Evolutionary conservation across 108 stramenopile genomes (phyloP).

Genomic region (Cyclotella kingstonii): DNA sequence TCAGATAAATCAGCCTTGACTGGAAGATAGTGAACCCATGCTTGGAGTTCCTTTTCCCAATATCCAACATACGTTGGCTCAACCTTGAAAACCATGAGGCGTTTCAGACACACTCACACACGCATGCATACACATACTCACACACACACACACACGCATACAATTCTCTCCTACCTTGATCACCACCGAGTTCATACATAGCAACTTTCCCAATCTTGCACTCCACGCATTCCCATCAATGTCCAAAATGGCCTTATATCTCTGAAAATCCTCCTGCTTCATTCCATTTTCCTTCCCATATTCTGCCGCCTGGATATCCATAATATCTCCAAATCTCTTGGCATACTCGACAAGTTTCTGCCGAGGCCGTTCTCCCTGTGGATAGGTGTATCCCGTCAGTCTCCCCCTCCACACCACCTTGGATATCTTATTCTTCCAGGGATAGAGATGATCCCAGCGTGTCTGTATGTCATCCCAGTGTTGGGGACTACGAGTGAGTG

Average conservation of each 20-base stretch:
- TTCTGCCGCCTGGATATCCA: conserved; percentile 15
- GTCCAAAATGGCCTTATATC: conserved; percentile 43
- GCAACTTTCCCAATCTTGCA: conserved; percentile 32
- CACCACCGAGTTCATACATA: conserved; percentile 47
- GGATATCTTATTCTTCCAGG: conserved; percentile 21
- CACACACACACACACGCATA: not conserved
- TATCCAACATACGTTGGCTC: conserved; percentile 43
- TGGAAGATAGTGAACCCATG: conserved; percentile 51
- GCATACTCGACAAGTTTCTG: conserved; percentile 14
- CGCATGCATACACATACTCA: not conserved
- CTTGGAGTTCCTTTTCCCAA: conserved; percentile 33
- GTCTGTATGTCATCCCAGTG: conserved; percentile 22
- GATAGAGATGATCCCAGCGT: conserved; percentile 22
- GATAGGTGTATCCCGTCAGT: conserved; percentile 27
- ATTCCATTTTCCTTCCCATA: conserved; percentile 7
- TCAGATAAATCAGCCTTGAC: conserved; percentile 32
- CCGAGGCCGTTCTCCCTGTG: conserved; percentile 23
- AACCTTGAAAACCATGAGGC: not conserved
- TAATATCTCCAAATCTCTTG: conserved; percentile 12
- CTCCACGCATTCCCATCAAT: conserved; percentile 54
- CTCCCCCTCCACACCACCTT: conserved; percentile 35
- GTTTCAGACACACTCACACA: not conserved
- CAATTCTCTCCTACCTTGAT: conserved; percentile 23
- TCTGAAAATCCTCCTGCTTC: conserved; percentile 29
- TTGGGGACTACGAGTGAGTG: conserved; percentile 12